phyloP scores from a whole-genome alignment of 345 rosid species.

The Geranium rotundifolium region DNA sequence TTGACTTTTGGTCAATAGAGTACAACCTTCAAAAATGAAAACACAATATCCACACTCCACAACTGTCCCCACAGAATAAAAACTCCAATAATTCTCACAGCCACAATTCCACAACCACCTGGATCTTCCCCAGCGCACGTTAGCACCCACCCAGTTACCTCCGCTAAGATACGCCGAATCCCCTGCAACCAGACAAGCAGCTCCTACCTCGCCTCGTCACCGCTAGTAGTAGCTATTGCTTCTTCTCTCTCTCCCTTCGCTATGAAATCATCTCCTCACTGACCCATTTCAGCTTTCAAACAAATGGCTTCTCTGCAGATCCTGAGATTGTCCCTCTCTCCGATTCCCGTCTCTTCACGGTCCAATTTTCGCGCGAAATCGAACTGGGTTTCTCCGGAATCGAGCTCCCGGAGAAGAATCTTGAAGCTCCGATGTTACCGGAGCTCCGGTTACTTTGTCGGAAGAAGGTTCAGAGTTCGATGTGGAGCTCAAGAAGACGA shows the following conservation, averaged over 20 bases:
- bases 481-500: slow-evolving; percentile 42
- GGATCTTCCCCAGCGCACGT: slow-evolving; percentile 7
- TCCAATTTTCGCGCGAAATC: slow-evolving; percentile 18
- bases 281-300: background rate
- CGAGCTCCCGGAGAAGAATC: slow-evolving; percentile 21
- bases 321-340: slow-evolving; percentile 28
- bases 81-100: background rate
- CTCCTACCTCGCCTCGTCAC: background rate
- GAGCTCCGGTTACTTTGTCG: background rate
- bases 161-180: slow-evolving; percentile 12
- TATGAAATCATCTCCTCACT: too few relatives aligned
- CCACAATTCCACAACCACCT: slow-evolving; percentile 13
- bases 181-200: too few relatives aligned
- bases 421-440: slow-evolving; percentile 15
- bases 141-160: background rate
- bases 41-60: too few relatives aligned
- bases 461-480: slow-evolving; percentile 13
- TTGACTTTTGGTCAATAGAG: too few relatives aligned
- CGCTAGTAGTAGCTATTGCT: background rate
- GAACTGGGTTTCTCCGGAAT: too few relatives aligned
- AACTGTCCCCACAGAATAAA: too few relatives aligned
- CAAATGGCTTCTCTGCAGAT: slow-evolving; percentile 29
- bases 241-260: background rate
- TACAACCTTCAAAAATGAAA: too few relatives aligned
- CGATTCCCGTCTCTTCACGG: slow-evolving; percentile 33